phyloP scores from a whole-genome alignment of 805 yeast species.

The Myxozyma monticola region DNA sequence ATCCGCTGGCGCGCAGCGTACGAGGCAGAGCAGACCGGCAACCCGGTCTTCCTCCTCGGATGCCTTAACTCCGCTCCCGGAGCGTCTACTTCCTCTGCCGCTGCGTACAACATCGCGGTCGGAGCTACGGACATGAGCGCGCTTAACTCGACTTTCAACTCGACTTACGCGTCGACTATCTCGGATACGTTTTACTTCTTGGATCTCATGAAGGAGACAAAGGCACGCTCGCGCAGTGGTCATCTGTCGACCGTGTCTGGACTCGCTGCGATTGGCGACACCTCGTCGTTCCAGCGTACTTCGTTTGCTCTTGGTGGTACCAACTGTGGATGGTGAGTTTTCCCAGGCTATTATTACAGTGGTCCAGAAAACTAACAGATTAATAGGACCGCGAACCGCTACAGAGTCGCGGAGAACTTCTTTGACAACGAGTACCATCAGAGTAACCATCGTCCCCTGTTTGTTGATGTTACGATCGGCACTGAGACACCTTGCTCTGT shows the following conservation, averaged over 20 bases:
- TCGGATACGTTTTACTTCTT: constrained; percentile 4
- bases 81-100: constrained; percentile 1
- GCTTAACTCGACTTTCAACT: constrained; percentile 5
- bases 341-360: neutral
- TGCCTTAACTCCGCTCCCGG: constrained; percentile 11
- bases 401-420: constrained; percentile 8
- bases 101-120: constrained; percentile 9
- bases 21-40: constrained; percentile 3
- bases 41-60: constrained; percentile 12
- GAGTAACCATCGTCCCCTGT: constrained; percentile 10
- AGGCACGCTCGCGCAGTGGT: constrained; percentile 2
- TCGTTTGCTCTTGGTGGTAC: constrained; percentile 8
- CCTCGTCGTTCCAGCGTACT: neutral
- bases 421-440: constrained; percentile 8
- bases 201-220: constrained; percentile 2
- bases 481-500: too few relatives aligned
- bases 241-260: constrained; percentile 13
- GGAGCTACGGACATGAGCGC: constrained; percentile 2
- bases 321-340: neutral
- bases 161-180: neutral
- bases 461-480: constrained; percentile 7
- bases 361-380: neutral
- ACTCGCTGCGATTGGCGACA: neutral
- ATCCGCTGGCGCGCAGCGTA: constrained; percentile 11
- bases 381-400: neutral